Percentiles rank a stretch among this genome's conserved stretches.
Evolutionary conservation across 169 alveolate genomes (phyloP).

Genomic region (Cryptosporidium viatorum): DNA sequence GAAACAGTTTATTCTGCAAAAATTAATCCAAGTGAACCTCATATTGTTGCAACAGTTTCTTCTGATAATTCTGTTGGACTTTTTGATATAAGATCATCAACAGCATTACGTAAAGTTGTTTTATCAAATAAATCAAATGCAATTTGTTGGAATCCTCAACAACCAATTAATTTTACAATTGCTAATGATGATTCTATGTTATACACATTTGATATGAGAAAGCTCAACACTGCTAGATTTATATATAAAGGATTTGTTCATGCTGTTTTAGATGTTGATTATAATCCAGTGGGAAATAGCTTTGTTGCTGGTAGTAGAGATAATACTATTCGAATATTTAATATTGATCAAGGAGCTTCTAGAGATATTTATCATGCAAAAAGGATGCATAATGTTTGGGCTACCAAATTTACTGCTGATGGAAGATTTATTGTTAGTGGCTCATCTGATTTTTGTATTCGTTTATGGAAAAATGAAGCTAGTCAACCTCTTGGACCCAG

Average conservation of each 20-base stretch:
- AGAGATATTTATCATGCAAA: constrained; percentile 96
- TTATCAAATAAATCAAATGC: constrained; percentile 92
- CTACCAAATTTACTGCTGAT: constrained; percentile 93
- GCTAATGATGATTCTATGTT: constrained; percentile 98
- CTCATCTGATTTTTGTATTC: constrained; percentile 95
- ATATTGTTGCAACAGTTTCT: constrained; percentile 90
- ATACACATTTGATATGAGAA: constrained; percentile 97
- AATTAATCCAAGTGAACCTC: constrained; percentile 92
- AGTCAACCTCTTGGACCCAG: constrained; percentile 84
- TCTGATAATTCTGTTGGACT: constrained; percentile 89
- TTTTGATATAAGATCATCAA: constrained; percentile 91
- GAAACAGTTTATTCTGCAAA: constrained; percentile 90
- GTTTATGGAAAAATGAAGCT: constrained; percentile 96
- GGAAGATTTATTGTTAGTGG: constrained; percentile 95
- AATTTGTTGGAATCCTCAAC: constrained; percentile 97
- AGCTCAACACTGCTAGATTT: constrained; percentile 90
- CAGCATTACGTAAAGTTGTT: constrained; percentile 90
- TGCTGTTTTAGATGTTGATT: constrained; percentile 95
- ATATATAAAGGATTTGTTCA: constrained; percentile 94
- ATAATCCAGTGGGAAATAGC: constrained; percentile 96
- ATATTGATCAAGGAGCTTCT: constrained; percentile 90
- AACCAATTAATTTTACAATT: constrained; percentile 95
- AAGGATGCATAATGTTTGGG: constrained; percentile 95
- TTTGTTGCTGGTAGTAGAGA: constrained; percentile 98
- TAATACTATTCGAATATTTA: constrained; percentile 95